Base-by-base conservation (phyloP, 1,139 yeast species). In the Geotrichum candidum region DNA sequence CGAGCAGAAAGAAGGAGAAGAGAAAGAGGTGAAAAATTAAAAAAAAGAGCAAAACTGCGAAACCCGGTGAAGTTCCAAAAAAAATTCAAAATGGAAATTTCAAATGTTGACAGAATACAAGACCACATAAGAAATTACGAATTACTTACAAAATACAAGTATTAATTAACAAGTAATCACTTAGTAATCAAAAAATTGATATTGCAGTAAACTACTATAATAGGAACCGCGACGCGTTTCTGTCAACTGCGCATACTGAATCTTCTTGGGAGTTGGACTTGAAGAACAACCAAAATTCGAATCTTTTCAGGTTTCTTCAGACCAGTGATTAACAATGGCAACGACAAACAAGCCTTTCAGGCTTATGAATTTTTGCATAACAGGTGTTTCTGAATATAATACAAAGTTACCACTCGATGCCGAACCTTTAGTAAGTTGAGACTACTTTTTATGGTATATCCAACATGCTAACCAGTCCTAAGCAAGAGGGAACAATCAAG, bases 361-460 rank as follows among this genome's bases (percentile, higher is more conserved):
- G 54, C 48, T 60, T 18, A 60, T 60, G 62, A 50, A 56, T 27
- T 60, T 60, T 35, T 60, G 62, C 53, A 60, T 60, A 29, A 60
- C 62, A n/a, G 62, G 62, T 3, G 62, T 56, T 5, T 53, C 59
- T 15, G 58, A 60, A 15, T 56, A 56, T 57, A 60, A 60, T 22
- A 57, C 41, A 11, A 22, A 53, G 35, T 15, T 56, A 6, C 35
- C 29, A 31, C 22, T 25, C 15, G 54, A 50, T 27, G 25, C 29
- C 23, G 38, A 22, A 4, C 59, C 27, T 29, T 18, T 60, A 15
- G 62, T 60, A 60, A 11, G 62, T 53, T 2, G 13, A 10, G 10
- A 15, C 25, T 35, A 41, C 22, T 41, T n/a, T 41, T 41, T 15
- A n/a, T 41, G 18, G 18, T 41, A n/a, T n/a, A n/a, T 18, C 10